Base-by-base conservation (phyloP, 1,139 yeast genomes). In the Wickerhamomyces sp. region DNA sequence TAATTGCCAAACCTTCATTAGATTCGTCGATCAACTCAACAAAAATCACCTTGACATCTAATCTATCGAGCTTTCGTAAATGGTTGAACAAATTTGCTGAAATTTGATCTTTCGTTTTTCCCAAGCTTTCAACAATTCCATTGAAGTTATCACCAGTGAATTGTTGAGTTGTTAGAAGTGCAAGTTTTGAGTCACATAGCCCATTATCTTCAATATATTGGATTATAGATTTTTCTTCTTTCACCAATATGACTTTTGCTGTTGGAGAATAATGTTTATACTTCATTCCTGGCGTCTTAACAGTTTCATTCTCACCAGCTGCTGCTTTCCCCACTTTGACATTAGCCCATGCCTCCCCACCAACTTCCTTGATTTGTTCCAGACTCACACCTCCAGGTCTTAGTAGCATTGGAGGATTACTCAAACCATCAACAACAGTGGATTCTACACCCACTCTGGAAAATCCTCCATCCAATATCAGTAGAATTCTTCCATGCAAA, bases 231-330 rank as follows among this genome's bases (percentile, higher is more conserved):
- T 33, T 28, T 21, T 44, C 49, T 3, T 47, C 30, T 13, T 64
- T 72, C 47, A 88, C 79, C n/a, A 90, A 61, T 0, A 85, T 69
- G 7, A 92, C 97, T 44, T 75, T 78, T 0, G 97, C 96, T 3
- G 74, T 73, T 2, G 98, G 98, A 0, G 97, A 86, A 61, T 92
- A 92, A 60, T 92, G 98, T 51, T 87, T 80, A 59, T 92, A 92
- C 58, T 92, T 92, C 98, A 92, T 92, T 0, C 98, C 98, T 0
- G 98, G 98, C 0, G 98, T 92, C 50, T 85, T 74, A 0, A 90
- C 97, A 0, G 80, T 71, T 54, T 85, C 96, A 38, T 70, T 61
- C 18, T 70, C 69, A 2, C 75, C 81, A 0, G 90, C 88, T 0
- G 77, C 74, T 45, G 78, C 74, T 49, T 77, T 80, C 1, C 87